phyloP scores from a whole-genome alignment of 768 basidiomycete species.

The Tricholomella constricta region DNA sequence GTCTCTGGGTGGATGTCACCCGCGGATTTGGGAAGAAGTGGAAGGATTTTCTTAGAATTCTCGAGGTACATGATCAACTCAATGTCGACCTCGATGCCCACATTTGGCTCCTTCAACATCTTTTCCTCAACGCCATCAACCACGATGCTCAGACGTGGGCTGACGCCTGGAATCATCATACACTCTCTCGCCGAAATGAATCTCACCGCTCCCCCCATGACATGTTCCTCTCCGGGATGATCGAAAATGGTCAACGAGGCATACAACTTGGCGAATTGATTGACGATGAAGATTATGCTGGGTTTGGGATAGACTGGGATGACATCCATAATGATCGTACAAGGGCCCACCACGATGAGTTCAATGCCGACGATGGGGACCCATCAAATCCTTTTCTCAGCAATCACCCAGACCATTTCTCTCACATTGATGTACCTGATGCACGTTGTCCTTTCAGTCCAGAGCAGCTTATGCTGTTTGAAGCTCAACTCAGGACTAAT shows the following conservation, averaged over 20 bases:
- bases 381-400: not conserved
- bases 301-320: constrained; percentile 30
- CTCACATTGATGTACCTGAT: too few species aligned
- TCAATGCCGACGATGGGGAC: constrained; percentile 11
- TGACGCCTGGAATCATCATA: constrained; percentile 37
- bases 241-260: constrained; percentile 30
- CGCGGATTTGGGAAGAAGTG: constrained; percentile 36
- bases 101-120: constrained; percentile 33
- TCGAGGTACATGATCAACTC: constrained; percentile 32
- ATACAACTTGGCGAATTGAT: too few species aligned
- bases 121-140: constrained; percentile 31
- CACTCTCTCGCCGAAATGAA: constrained; percentile 20
- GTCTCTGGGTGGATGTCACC: constrained; percentile 41
- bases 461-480: too few species aligned
- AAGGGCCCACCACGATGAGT: constrained; percentile 11
- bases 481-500: too few species aligned
- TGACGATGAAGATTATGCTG: constrained; percentile 15
- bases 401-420: too few species aligned
- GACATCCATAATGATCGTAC: constrained; percentile 12
- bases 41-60: constrained; percentile 36
- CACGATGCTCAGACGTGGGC: constrained; percentile 32
- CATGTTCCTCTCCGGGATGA: constrained; percentile 34
- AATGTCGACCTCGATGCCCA: constrained; percentile 26
- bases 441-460: too few species aligned
- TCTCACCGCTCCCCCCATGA: constrained; percentile 23